These are phyloP conservation scores for Phytophthora citrophthora DNA, from an alignment of 352 stramenopile genomes.

Conservation along the genomic window DNA sequence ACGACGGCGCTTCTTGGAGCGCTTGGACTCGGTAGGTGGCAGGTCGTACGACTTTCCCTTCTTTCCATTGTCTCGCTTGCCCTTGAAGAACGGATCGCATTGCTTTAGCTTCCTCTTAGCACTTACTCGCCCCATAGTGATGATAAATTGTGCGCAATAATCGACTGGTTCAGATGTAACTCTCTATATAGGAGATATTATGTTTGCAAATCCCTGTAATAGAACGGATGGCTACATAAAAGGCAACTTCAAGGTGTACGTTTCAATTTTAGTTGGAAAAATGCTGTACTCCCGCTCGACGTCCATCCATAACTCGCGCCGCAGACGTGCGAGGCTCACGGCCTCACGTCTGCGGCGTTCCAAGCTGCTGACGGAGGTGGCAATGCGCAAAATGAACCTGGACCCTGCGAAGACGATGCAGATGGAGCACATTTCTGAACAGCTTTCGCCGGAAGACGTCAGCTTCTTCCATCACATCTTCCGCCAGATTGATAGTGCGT, in stretches of 20 bases:
- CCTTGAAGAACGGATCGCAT: constrained; percentile 89
- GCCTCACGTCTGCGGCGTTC: constrained; percentile 60
- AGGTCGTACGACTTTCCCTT: constrained; percentile 75
- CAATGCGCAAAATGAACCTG: constrained; percentile 69
- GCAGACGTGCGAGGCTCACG: constrained; percentile 57
- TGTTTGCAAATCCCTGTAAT: constrained; percentile 4
- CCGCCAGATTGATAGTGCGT: constrained; percentile 64
- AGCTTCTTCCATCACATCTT: constrained; percentile 78
- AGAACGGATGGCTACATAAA: constrained; percentile 8
- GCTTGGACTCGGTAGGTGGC: constrained; percentile 72
- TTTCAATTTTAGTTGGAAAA: constrained; percentile 6
- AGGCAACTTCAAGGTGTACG: constrained; percentile 26
- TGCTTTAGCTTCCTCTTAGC: constrained; percentile 88
- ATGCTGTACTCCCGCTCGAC: constrained; percentile 57
- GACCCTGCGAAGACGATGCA: constrained; percentile 66
- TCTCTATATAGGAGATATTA: constrained; percentile 29
- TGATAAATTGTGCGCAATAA: neutral
- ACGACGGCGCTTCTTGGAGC: constrained; percentile 82
- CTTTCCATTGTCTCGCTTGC: constrained; percentile 73
- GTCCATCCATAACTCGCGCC: constrained; percentile 50
- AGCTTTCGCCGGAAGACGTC: constrained; percentile 61
- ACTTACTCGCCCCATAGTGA: constrained; percentile 65
- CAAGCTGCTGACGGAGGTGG: constrained; percentile 61
- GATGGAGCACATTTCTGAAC: constrained; percentile 63
- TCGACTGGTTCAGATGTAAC: constrained; percentile 28